Conservation (phyloP, 2,329 filamentous ascomycete genomes). For the Paraphaeosphaeria sporulosa region DNA sequence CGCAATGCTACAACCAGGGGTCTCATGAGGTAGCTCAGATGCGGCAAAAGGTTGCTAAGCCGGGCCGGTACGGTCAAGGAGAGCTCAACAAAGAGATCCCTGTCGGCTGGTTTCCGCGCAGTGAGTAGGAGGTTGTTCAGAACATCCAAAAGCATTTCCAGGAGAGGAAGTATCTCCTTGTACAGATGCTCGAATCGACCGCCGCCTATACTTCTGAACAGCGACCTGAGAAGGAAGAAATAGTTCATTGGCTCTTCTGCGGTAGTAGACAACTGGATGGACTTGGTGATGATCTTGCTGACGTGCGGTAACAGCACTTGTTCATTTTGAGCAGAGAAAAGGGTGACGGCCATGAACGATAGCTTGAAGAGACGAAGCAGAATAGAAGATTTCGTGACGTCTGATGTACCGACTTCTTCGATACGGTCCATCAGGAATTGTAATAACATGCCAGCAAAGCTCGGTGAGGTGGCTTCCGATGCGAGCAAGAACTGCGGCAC, state of each 20-base stretch:
- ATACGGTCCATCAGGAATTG: constrained; percentile 98
- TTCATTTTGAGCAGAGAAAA: constrained; percentile 95
- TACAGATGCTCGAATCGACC: constrained; percentile 98
- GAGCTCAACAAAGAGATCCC: constrained; percentile 95
- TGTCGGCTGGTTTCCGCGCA: constrained; percentile 86
- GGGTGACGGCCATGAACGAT: constrained; percentile 98
- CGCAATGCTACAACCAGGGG: constrained; percentile 94
- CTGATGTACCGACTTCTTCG: constrained; percentile 89
- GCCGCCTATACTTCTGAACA: constrained; percentile 96
- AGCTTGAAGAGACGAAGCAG: constrained; percentile 94
- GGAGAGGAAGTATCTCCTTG: constrained; percentile 92
- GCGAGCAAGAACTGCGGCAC: constrained; percentile 98
- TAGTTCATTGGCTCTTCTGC: constrained; percentile 99
- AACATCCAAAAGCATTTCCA: constrained; percentile 97
- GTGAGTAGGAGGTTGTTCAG: constrained; percentile 93
- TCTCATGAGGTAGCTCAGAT: constrained; percentile 96
- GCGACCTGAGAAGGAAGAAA: constrained; percentile 87
- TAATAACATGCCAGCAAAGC: constrained; percentile 97
- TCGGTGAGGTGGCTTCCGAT: constrained; percentile 96
- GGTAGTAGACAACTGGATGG: constrained; percentile 92
- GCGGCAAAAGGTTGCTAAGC: constrained; percentile 91
- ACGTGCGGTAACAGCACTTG: constrained; percentile 94
- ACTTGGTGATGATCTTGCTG: constrained; percentile 95
- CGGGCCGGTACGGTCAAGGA: constrained; percentile 95
- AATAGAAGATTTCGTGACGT: constrained; percentile 92